Conservation (phyloP, 306 rosid genomes). For the Herpetospermum pedunculosum region DNA sequence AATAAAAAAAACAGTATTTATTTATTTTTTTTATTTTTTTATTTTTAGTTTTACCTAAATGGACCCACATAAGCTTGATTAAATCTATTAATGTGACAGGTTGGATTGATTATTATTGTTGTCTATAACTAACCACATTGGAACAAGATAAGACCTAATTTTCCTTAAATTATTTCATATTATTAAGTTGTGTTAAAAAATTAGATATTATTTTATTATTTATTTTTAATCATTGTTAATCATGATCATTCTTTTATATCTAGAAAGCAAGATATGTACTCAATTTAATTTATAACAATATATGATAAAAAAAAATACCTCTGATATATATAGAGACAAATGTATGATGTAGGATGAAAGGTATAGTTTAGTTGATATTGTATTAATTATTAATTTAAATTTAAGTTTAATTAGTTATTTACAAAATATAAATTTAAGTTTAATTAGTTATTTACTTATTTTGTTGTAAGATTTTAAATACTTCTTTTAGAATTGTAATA, state of each 20-base stretch:
- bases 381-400: too few relatives aligned
- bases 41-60: not conserved
- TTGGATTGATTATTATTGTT: not conserved
- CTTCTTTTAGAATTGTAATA: too few relatives aligned
- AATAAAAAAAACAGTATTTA: not conserved
- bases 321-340: too few relatives aligned
- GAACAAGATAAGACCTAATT: constrained; percentile 4
- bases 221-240: not conserved
- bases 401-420: too few relatives aligned
- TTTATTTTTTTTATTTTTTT: not conserved
- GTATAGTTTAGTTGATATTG: too few relatives aligned
- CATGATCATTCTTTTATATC: not conserved
- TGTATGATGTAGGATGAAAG: too few relatives aligned
- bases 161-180: not conserved
- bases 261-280: not conserved
- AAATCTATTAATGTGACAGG: not conserved
- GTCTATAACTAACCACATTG: constrained; percentile 4
- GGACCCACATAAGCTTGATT: constrained; percentile 4
- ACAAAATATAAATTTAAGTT: too few relatives aligned
- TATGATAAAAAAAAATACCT: too few relatives aligned
- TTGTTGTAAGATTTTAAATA: too few relatives aligned
- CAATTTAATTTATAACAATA: too few relatives aligned
- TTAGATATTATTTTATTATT: not conserved
- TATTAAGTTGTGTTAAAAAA: not conserved
- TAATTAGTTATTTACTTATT: too few relatives aligned